phyloP scores from a whole-genome alignment of 805 yeast genomes.

The Kuraishia ogatae region DNA sequence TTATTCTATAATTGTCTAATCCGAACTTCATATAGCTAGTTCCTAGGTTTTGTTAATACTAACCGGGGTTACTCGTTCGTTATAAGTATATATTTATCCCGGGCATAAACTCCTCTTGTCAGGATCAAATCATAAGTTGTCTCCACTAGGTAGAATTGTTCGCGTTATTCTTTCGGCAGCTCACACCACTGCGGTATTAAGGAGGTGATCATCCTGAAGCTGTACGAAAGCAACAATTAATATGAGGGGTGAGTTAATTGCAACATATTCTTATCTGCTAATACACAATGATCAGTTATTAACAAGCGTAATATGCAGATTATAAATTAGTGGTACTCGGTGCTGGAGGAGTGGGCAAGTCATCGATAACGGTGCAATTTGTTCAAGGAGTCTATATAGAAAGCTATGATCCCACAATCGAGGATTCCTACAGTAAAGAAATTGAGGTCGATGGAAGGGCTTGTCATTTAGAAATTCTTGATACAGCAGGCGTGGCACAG shows the following conservation, averaged over 20 bases:
- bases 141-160: background rate
- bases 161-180: background rate
- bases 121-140: background rate
- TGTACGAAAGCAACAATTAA: background rate
- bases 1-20: no score
- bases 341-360: constrained; percentile 96
- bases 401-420: constrained; percentile 94
- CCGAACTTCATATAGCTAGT: no score
- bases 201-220: background rate
- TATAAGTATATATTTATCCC: no score
- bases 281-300: background rate
- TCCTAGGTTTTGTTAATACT: no score
- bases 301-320: constrained; percentile 30
- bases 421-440: constrained; percentile 87
- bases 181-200: no score
- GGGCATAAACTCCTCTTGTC: background rate
- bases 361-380: constrained; percentile 86
- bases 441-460: constrained; percentile 83
- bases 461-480: constrained; percentile 72
- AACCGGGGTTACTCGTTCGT: no score
- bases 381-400: constrained; percentile 88
- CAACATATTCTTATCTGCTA: background rate
- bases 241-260: background rate
- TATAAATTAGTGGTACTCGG: constrained; percentile 89
- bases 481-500: constrained; percentile 69